Conservation (phyloP, 2,329 filamentous ascomycete genomes). For the Fusarium napiforme region DNA sequence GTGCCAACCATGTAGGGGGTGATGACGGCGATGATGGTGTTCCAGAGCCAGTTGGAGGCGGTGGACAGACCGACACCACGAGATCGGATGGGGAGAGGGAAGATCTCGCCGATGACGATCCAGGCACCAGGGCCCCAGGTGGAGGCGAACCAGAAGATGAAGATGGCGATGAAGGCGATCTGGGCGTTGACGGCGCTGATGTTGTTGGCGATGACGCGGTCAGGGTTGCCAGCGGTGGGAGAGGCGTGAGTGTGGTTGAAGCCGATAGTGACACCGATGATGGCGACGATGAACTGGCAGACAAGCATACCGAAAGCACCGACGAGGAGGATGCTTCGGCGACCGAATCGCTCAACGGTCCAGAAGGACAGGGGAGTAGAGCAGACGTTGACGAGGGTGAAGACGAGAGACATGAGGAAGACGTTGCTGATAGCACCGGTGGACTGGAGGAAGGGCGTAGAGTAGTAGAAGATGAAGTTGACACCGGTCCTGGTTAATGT, state of each 20-base stretch:
- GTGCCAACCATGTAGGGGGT: slow-evolving; percentile 73
- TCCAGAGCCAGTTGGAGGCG: slow-evolving; percentile 73
- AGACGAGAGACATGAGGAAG: slow-evolving; percentile 87
- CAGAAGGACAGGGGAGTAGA: slow-evolving; percentile 91
- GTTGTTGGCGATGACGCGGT: slow-evolving; percentile 60
- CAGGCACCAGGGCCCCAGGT: slow-evolving; percentile 88
- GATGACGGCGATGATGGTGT: slow-evolving; percentile 76
- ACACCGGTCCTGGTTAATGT: slow-evolving; percentile 75
- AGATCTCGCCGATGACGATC: slow-evolving; percentile 90
- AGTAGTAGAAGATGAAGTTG: slow-evolving; percentile 94
- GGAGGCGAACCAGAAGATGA: slow-evolving; percentile 91
- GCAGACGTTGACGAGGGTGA: slow-evolving; percentile 86
- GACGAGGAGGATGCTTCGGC: slow-evolving; percentile 80
- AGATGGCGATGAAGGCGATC: slow-evolving; percentile 90
- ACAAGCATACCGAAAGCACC: slow-evolving; percentile 85
- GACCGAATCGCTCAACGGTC: slow-evolving; percentile 83
- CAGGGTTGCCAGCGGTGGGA: slow-evolving; percentile 50
- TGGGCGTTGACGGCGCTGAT: slow-evolving; percentile 65
- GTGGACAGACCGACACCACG: slow-evolving; percentile 89
- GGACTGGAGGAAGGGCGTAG: slow-evolving; percentile 84
- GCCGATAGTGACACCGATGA: slow-evolving; percentile 73
- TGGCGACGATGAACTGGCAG: slow-evolving; percentile 88
- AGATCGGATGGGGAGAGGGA: slow-evolving; percentile 87
- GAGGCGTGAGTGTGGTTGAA: slow-evolving; percentile 61
- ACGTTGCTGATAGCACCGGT: slow-evolving; percentile 79